Conservation (phyloP, 768 basidiomycete species). For the Lentinula boryana region DNA sequence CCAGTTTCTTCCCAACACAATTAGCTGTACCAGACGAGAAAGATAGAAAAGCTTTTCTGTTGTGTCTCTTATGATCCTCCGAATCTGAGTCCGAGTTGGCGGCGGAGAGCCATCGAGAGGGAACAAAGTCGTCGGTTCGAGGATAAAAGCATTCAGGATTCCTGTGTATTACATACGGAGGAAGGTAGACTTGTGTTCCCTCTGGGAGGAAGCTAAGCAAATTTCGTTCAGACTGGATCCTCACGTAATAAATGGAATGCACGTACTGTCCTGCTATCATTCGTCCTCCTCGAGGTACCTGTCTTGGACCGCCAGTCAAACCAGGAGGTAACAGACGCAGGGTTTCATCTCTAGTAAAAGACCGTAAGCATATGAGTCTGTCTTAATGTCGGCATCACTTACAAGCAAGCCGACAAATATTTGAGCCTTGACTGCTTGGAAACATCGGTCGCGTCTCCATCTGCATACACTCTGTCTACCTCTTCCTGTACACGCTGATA, state of each 20-base stretch:
- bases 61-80: constrained; percentile 8
- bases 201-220: constrained; percentile 26
- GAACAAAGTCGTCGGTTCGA: constrained; percentile 29
- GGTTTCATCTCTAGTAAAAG: constrained; percentile 26
- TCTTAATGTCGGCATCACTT: constrained; percentile 1
- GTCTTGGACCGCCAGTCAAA: constrained; percentile 25
- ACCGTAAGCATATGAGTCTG: background rate
- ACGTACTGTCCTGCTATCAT: constrained; percentile 22
- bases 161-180: constrained; percentile 27
- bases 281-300: constrained; percentile 19
- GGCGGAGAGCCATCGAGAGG: constrained; percentile 32
- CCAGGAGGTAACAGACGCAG: constrained; percentile 32
- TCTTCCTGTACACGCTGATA: constrained; percentile 5
- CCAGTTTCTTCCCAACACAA: constrained; percentile 31
- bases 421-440: constrained; percentile 16
- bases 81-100: background rate
- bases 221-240: background rate
- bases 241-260: no score
- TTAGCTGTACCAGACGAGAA: constrained; percentile 36
- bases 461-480: constrained; percentile 3
- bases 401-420: constrained; percentile 30
- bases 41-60: constrained; percentile 28
- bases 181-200: constrained; percentile 25
- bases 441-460: background rate
- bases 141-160: constrained; percentile 34